Evolutionary conservation across 371 early-diverging fungal species (phyloP), one percentile per base, ranked within the genome.

Genomic region (Lichtheimia corymbifera): DNA sequence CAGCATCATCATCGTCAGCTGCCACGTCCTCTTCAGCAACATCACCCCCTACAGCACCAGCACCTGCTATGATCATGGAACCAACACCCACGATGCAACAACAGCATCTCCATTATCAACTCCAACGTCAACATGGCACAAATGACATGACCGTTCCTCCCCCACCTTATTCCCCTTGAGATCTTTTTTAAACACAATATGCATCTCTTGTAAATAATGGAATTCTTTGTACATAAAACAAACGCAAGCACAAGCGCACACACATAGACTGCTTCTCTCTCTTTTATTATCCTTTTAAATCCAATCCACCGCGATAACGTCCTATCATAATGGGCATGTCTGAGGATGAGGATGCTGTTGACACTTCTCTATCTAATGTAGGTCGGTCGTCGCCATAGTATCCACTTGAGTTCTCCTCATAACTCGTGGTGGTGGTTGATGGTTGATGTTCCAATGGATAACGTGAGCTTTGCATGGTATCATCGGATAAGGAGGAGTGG

Each of bases 21-120:
- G 51, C 22, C 5, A 18, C 50, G 4, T 45, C 47, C n/a, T 45
- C 20, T 6, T 45, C 47, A n/a, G 9, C 17, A n/a, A 45, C 47
- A n/a, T 45, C 35, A 9, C 35, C 28, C 12, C 41, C 24, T 12
- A 42, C 20, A 42, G n/a, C 44, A 56, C 24, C 49, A 5, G 20
- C 50, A 49, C 24, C 58, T n/a, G 42, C 47, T 50, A 28, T 20
- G 55, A 58, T n/a, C 41, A 54, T 25, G 5, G 57, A 45, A 56
- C 18, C 57, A 11, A 68, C 64, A 2, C 68, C 68, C 15, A 50
- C 58, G n/a, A 64, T 64, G 64, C 68, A 68, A 51, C 68, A 68
- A 44, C 53, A 55, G 35, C 60, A 63, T 30, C 58, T 68, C n/a
- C 68, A 64, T n/a, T 64, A 61, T 56, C 64, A 60, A 18, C 59